Evolutionary conservation across 78 protist genomes (phyloP).

Genomic region (Chrysochromulina parva): DNA sequence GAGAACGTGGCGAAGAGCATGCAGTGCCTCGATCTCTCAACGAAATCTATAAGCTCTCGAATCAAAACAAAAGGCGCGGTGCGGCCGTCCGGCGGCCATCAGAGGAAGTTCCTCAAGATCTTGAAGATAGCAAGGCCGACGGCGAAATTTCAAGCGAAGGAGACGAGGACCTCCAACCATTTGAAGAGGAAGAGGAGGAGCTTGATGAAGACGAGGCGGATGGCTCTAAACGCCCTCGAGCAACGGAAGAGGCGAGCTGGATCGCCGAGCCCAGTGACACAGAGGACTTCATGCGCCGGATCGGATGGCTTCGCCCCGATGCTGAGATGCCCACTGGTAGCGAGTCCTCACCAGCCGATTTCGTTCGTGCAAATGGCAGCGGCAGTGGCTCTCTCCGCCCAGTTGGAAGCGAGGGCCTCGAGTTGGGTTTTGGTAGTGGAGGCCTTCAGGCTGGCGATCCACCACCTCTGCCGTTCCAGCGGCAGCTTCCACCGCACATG

Average conservation of each 20-base stretch:
- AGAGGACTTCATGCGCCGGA: neutral
- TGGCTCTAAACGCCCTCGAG: neutral
- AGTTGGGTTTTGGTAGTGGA: neutral
- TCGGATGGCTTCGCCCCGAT: neutral
- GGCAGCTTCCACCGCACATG: neutral
- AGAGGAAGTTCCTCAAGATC: neutral
- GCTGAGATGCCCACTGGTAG: neutral
- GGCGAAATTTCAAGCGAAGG: neutral
- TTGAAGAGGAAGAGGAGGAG: neutral
- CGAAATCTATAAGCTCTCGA: slow-evolving; percentile 12
- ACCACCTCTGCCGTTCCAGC: neutral
- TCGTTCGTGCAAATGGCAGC: no score
- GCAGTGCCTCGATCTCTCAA: neutral
- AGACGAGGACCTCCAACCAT: neutral
- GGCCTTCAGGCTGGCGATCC: neutral
- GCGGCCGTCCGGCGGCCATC: neutral
- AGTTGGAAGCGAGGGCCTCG: no score
- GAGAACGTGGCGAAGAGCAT: neutral
- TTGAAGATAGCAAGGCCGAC: neutral
- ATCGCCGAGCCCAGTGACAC: neutral
- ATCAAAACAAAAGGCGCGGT: neutral
- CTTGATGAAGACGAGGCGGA: neutral
- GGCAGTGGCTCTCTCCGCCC: no score
- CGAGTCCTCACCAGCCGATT: no score
- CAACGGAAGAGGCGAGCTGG: no score